phyloP scores from a whole-genome alignment of 2,329 filamentous ascomycete genomes.

The Aspergillus arachidicola region DNA sequence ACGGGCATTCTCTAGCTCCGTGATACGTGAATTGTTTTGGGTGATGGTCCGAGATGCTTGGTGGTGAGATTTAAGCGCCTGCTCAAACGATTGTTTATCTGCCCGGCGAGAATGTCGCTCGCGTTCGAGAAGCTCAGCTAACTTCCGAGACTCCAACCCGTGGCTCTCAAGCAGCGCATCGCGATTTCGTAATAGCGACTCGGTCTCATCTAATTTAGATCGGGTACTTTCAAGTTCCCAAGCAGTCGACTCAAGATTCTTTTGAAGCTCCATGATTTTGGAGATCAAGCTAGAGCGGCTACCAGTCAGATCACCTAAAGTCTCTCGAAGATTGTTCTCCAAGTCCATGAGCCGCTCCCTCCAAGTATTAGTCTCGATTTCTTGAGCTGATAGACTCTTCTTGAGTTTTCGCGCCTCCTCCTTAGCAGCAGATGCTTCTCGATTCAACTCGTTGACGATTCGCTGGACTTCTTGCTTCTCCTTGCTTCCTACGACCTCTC shows the following conservation, averaged over 20 bases:
- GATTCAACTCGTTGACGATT: slow-evolving; percentile 88
- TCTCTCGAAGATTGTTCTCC: slow-evolving; percentile 83
- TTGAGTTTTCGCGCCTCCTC: slow-evolving; percentile 82
- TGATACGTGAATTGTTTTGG: slow-evolving; percentile 79
- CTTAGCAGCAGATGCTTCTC: slow-evolving; percentile 77
- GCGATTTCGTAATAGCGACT: slow-evolving; percentile 84
- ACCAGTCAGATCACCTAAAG: slow-evolving; percentile 83
- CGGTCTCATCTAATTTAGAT: slow-evolving; percentile 81
- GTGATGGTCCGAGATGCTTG: slow-evolving; percentile 84
- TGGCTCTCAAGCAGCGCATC: slow-evolving; percentile 87
- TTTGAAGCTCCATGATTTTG: slow-evolving; percentile 83
- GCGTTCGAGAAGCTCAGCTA: slow-evolving; percentile 87
- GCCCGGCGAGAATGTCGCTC: slow-evolving; percentile 82
- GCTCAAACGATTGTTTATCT: slow-evolving; percentile 85
- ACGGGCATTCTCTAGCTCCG: slow-evolving; percentile 81
- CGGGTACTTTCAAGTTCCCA: slow-evolving; percentile 80
- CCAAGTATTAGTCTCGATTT: slow-evolving; percentile 88
- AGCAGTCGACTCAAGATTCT: slow-evolving; percentile 80
- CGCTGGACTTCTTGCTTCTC: slow-evolving; percentile 96
- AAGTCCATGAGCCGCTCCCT: slow-evolving; percentile 88
- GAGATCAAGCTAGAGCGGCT: slow-evolving; percentile 83
- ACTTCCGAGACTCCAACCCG: slow-evolving; percentile 79
- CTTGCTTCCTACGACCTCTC: slow-evolving; percentile 80
- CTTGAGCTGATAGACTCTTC: slow-evolving; percentile 78
- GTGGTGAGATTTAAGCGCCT: slow-evolving; percentile 82